Evolutionary conservation across 495 filamentous ascomycete genomes (phyloP), one percentile per base, ranked within the genome.

Genomic region (Aspergillus saccharolyticus): DNA sequence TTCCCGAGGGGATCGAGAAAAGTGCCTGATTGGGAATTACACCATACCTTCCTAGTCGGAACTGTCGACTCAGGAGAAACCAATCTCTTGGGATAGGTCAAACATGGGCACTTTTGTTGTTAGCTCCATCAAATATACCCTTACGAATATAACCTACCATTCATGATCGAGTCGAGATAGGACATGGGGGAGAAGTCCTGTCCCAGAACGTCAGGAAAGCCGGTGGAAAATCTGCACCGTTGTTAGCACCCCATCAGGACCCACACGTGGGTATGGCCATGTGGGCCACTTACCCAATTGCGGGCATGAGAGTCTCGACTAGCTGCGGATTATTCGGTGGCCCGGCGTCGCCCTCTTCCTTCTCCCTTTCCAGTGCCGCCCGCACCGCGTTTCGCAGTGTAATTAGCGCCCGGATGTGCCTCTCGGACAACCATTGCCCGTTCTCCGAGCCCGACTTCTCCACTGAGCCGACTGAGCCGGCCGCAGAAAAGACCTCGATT

Each of bases 141-240:
- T 15, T 14, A 20, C 10, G 8, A 17, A 18, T 7, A 1, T 16
- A 10, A 51, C 65, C 7, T 61, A 69, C 69, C 67, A 25, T 74
- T 74, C 71, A 74, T 74, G 8, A 74, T 72, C 4, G 66, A 70
- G 25, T 74, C 71, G 4, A 74, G 59, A 28, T 71, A 74, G 4
- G 70, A 60, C 14, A 67, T 54, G 4, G 71, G 71, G 2, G 70
- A 73, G 9, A 66, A 62, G 1, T 55, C 56, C 30, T 22, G 25
- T 4, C 30, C 58, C 9, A 58, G 42, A 4, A 39, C 56, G 25
- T 39, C 53, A 4, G 52, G 55, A 30, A 58, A 47, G 17, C 42
- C 49, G 43, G 39, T 44, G 1, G 44, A 43, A 17, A 60, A 15
- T 10, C 48, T 51, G 28, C 21, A 39, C 25, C 25, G 18, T 28